Evolutionary conservation across 2,329 filamentous ascomycete species (phyloP).

Genomic region (Diaporthe batatas): DNA sequence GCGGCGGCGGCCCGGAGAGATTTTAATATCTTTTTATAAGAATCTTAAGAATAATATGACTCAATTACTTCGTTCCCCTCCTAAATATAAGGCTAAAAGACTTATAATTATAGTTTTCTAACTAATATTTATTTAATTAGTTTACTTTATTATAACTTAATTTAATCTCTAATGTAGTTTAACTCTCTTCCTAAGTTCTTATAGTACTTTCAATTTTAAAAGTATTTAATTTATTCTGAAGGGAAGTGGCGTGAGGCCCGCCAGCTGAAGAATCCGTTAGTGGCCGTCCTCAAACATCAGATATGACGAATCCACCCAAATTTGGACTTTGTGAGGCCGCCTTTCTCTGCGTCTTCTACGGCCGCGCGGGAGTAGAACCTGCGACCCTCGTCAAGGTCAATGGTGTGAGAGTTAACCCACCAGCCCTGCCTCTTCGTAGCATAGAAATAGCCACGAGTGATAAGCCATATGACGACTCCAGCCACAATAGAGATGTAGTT

Average conservation of each 20-base stretch:
- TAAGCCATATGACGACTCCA: conserved; percentile 57
- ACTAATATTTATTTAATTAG: too few species aligned
- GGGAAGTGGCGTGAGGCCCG: too few species aligned
- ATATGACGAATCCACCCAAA: conserved; percentile 44
- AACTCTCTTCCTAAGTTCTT: too few species aligned
- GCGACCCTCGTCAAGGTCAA: conserved; percentile 52
- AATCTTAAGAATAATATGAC: too few species aligned
- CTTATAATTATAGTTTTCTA: too few species aligned
- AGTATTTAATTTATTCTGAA: neutral
- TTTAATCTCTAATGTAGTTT: too few species aligned
- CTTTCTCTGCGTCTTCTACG: conserved; percentile 34
- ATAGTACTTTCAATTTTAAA: too few species aligned
- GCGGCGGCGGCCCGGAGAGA: conserved; percentile 43
- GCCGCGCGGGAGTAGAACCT: conserved; percentile 41
- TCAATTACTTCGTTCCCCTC: too few species aligned
- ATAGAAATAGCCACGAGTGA: conserved; percentile 54
- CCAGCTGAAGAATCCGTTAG: too few species aligned
- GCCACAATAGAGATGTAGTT: conserved; percentile 60
- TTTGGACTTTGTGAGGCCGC: conserved; percentile 15
- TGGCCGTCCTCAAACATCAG: neutral
- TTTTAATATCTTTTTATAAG: too few species aligned
- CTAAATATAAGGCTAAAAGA: too few species aligned
- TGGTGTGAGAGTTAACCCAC: conserved; percentile 49
- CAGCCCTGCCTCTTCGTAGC: conserved; percentile 49
- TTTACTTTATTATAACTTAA: too few species aligned